Evolutionary conservation across 805 yeast species (phyloP), one percentile per base, ranked within the genome.

Genomic region (Candida xiaguanensis): DNA sequence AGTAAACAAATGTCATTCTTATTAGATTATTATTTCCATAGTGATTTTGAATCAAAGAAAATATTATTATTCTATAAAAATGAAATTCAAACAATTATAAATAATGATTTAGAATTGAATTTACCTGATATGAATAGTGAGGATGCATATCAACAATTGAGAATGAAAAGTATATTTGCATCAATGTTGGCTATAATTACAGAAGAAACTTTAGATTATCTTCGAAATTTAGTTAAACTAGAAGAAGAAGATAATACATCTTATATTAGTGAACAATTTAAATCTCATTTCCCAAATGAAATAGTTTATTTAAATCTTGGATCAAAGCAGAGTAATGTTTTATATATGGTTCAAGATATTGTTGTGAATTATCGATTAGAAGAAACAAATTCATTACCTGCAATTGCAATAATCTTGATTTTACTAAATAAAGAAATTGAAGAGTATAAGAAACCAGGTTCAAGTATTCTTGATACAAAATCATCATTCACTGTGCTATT

Each of bases 121-220:
- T 16, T 36, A 15, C 28, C 34, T 3, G 15, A 35, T 8, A 31
- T 46, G 20, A 41, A 19, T 13, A 42, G 22, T 14, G 36, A 27
- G 11, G 20, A 14, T 6, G 30, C 47, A 11, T 43, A 47, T 34
- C 32, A 33, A 19, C 40, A 37, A n/a, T 46, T 59, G 23, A 45
- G 47, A 13, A 26, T 52, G 14, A 54, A 53, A 34, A 63, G 67
- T 3, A 41, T 59, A 0, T 63, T 51, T 38, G 37, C 65, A 30
- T 47, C 57, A 27, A 54, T 67, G 55, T 45, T 64, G 12, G 53
- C 56, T 1, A 34, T 67, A 13, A 49, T 65, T 1, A 49, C 64
- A 3, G 64, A 62, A 31, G 70, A 65, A 38, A 40, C 61, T 1
- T 46, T 63, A 14, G 58, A 53, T 25, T 29, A 36, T 29, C 15